phyloP scores from a whole-genome alignment of 2,329 filamentous ascomycete species.

The Elsinoe fawcettii region DNA sequence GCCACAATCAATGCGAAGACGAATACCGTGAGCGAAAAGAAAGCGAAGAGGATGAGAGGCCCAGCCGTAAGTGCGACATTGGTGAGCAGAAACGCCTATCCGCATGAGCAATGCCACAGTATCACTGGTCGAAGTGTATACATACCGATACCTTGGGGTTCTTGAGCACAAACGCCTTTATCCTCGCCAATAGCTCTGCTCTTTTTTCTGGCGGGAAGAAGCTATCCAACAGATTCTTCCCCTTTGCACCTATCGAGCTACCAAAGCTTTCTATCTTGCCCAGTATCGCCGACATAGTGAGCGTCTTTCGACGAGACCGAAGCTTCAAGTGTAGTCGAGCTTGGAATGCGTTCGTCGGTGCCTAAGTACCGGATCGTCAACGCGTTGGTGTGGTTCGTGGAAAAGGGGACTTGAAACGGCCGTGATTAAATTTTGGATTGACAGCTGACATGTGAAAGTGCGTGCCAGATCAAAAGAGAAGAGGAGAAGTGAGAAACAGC shows the following conservation, averaged over 20 bases:
- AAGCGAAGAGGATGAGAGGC: conserved; percentile 60
- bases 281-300: conserved; percentile 19
- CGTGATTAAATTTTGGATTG: conserved; percentile 8
- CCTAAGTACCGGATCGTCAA: not conserved
- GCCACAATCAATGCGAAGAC: conserved; percentile 56
- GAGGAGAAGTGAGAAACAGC: not conserved
- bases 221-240: conserved; percentile 38
- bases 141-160: conserved; percentile 65
- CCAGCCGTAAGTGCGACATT: conserved; percentile 59
- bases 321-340: not conserved
- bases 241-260: conserved; percentile 24
- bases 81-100: conserved; percentile 58
- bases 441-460: conserved; percentile 4
- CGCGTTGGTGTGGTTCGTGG: conserved; percentile 1
- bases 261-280: conserved; percentile 25
- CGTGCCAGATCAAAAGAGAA: not conserved
- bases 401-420: conserved; percentile 4
- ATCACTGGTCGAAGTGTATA: conserved; percentile 9
- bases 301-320: not conserved
- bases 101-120: not conserved
- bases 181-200: conserved; percentile 47
- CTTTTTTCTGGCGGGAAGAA: conserved; percentile 55
- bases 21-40: conserved; percentile 57
- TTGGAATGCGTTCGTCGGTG: conserved; percentile 1
- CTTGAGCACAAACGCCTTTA: conserved; percentile 50